These are phyloP conservation scores for Hypomyces perniciosus DNA, from an alignment of 2,329 filamentous ascomycete species.

Conservation along the genomic window DNA sequence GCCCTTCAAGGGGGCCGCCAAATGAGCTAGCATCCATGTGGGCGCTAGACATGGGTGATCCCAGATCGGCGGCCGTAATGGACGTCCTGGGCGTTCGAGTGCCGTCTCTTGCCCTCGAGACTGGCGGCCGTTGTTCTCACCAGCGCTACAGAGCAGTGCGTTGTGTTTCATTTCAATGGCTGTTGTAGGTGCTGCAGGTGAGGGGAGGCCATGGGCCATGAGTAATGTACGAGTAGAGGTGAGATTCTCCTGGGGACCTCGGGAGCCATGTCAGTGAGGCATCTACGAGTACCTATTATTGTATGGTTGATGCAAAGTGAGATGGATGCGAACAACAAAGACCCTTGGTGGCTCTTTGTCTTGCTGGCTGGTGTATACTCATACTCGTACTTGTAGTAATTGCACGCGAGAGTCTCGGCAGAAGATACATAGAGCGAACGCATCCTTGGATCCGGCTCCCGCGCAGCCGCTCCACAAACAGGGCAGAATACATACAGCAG, in stretches of 20 bases:
- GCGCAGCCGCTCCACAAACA: no score
- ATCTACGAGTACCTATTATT: no score
- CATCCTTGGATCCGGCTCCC: not conserved
- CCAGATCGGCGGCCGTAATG: conserved; percentile 20
- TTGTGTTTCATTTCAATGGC: not conserved
- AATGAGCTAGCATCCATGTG: conserved; percentile 14
- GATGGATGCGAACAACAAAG: not conserved
- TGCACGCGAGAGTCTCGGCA: not conserved
- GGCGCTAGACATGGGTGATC: conserved; percentile 23
- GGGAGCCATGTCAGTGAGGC: no score
- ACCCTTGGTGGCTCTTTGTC: no score
- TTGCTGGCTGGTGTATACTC: no score
- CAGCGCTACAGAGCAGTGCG: no score
- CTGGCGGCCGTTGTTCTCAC: no score
- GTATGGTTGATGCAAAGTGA: not conserved
- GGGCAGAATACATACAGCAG: no score
- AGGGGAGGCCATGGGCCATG: no score
- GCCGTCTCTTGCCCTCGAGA: not conserved
- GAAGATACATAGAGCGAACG: not conserved
- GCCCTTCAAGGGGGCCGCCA: not conserved
- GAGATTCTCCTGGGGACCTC: no score
- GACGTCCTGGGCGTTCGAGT: conserved; percentile 11
- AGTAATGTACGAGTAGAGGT: no score
- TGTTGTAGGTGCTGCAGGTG: not conserved
- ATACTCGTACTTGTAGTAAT: not conserved